phyloP scores from a whole-genome alignment of 306 rosid species.

The Crotalaria pallida region DNA sequence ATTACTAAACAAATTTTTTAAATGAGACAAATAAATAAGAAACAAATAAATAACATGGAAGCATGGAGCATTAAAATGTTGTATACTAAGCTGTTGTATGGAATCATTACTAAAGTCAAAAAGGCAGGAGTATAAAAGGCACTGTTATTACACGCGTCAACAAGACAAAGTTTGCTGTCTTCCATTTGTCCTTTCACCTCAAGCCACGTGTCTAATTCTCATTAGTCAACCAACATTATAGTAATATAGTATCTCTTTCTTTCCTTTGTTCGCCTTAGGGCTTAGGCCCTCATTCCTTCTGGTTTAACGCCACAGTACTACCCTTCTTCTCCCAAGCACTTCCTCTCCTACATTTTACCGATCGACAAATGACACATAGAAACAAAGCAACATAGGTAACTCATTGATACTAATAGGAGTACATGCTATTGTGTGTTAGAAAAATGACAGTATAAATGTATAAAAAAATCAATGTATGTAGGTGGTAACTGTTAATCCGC shows the following conservation, averaged over 20 bases:
- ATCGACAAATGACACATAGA: not conserved
- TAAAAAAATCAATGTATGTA: too few species aligned
- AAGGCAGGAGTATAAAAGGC: constrained; percentile 34
- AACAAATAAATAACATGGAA: too few species aligned
- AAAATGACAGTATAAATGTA: too few species aligned
- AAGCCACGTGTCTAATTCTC: constrained; percentile 21
- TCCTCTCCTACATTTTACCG: constrained; percentile 9
- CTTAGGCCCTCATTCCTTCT: constrained; percentile 16
- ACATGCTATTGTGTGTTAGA: too few species aligned
- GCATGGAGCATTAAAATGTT: not conserved
- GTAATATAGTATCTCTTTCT: too few species aligned
- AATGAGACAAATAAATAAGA: too few species aligned
- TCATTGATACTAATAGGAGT: too few species aligned
- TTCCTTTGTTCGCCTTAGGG: constrained; percentile 17
- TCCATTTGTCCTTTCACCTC: constrained; percentile 32
- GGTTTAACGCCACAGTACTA: not conserved
- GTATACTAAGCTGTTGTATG: not conserved
- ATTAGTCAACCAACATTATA: not conserved
- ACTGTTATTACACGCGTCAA: constrained; percentile 77
- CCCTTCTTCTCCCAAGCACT: constrained; percentile 8
- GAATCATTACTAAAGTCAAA: constrained; percentile 41
- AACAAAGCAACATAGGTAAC: too few species aligned
- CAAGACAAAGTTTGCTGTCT: constrained; percentile 45
- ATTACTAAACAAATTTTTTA: too few species aligned
- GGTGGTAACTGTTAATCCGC: too few species aligned